phyloP scores from a whole-genome alignment of 768 basidiomycete species.

The Pulveroboletus sp. region DNA sequence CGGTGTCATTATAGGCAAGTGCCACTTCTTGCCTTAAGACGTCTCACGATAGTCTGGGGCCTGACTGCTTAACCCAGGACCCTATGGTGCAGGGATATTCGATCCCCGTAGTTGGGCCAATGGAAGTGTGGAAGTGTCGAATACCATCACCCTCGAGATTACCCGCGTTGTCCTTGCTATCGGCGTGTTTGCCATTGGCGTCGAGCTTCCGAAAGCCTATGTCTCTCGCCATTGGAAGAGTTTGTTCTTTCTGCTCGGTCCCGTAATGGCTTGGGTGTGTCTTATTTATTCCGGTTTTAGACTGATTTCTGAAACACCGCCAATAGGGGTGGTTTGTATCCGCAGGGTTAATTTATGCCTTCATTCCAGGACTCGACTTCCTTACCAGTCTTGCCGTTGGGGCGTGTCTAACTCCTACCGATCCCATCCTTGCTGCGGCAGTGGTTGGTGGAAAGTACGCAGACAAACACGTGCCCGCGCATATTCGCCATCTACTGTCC shows the following conservation, averaged over 20 bases:
- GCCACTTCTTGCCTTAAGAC: neutral
- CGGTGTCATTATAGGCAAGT: slow-evolving; percentile 81
- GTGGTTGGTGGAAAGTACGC: slow-evolving; percentile 96
- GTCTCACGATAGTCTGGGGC: slow-evolving; percentile 5
- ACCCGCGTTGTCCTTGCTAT: slow-evolving; percentile 93
- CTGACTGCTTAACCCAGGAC: slow-evolving; percentile 45
- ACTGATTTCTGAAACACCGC: slow-evolving; percentile 4
- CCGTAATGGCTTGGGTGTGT: slow-evolving; percentile 82
- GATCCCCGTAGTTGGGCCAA: slow-evolving; percentile 75
- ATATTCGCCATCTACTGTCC: slow-evolving; percentile 62
- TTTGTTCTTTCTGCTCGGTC: slow-evolving; percentile 75
- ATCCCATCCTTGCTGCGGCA: slow-evolving; percentile 34
- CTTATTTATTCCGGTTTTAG: neutral
- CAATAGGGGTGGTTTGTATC: slow-evolving; percentile 90
- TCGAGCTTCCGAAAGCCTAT: slow-evolving; percentile 95
- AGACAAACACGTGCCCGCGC: slow-evolving; percentile 91
- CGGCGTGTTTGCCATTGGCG: slow-evolving; percentile 96
- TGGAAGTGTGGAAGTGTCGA: slow-evolving; percentile 43
- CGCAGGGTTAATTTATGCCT: slow-evolving; percentile 83
- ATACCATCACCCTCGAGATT: slow-evolving; percentile 83
- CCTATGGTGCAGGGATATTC: slow-evolving; percentile 77
- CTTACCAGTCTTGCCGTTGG: slow-evolving; percentile 86
- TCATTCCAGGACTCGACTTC: slow-evolving; percentile 88
- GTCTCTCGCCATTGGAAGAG: slow-evolving; percentile 92
- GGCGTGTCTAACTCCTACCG: slow-evolving; percentile 88